phyloP scores from a whole-genome alignment of 352 stramenopile genomes.

The Plasmopara muralis region DNA sequence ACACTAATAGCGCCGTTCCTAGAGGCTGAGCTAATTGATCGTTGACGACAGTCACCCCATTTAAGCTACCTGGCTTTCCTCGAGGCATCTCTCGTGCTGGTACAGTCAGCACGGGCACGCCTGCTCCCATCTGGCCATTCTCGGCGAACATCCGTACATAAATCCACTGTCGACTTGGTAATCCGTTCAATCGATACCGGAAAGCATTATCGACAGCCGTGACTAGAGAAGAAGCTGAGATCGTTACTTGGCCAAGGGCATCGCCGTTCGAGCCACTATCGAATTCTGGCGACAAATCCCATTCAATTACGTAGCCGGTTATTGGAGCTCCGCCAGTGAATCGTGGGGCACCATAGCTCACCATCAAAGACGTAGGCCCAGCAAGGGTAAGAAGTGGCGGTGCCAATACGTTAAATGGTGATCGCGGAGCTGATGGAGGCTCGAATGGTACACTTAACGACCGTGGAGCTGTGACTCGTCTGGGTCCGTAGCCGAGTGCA shows the following conservation, averaged over 20 bases:
- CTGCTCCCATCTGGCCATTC: slow-evolving; percentile 49
- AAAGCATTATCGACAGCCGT: slow-evolving; percentile 22
- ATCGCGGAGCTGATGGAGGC: slow-evolving; percentile 38
- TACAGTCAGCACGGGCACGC: slow-evolving; percentile 32
- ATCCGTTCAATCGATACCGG: slow-evolving; percentile 40
- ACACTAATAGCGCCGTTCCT: slow-evolving; percentile 45
- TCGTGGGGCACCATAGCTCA: slow-evolving; percentile 70
- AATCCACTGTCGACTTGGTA: slow-evolving; percentile 40
- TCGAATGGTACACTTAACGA: slow-evolving; percentile 66
- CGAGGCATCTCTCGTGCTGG: slow-evolving; percentile 61
- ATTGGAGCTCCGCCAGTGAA: slow-evolving; percentile 86
- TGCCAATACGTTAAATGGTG: slow-evolving; percentile 54
- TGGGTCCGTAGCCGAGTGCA: slow-evolving; percentile 50
- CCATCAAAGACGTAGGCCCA: slow-evolving; percentile 56
- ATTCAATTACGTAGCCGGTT: slow-evolving; percentile 89
- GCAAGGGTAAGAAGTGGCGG: slow-evolving; percentile 60
- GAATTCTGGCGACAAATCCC: slow-evolving; percentile 77
- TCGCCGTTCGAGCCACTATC: slow-evolving; percentile 56
- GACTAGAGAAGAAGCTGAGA: slow-evolving; percentile 14
- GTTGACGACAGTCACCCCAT: slow-evolving; percentile 33
- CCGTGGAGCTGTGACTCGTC: slow-evolving; percentile 46
- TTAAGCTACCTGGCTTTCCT: slow-evolving; percentile 37
- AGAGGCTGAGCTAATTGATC: slow-evolving; percentile 23
- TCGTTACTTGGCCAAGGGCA: slow-evolving; percentile 35
- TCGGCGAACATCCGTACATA: slow-evolving; percentile 70